Evolutionary conservation across 768 basidiomycete genomes (phyloP), one percentile per base, ranked within the genome.

Genomic region (Suillus alpinus): DNA sequence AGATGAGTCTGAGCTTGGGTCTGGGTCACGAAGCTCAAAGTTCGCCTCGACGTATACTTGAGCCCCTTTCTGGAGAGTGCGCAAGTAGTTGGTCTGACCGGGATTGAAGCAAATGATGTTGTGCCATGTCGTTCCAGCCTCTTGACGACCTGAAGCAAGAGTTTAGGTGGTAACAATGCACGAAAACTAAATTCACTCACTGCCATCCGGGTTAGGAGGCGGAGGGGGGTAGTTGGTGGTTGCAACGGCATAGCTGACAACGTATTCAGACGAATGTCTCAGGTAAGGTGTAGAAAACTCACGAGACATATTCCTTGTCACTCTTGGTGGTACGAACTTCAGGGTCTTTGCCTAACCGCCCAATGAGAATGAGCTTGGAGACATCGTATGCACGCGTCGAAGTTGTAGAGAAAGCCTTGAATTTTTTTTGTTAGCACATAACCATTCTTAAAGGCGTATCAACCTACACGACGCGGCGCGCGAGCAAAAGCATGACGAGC

Each of bases 11-110:
- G 89, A 84, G 41, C 76, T 79, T 6, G 80, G 73, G 43, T 89
- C 88, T 9, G 91, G 83, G 61, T 93, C 89, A 41, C 87, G 83
- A 26, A 94, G 72, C 72, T 93, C 91, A 62, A 82, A 93, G 65
- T 78, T 80, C 32, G 92, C 87, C 72, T 95, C 93, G 39, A 91
- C 92, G 62, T 86, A 94, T 18, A 95, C 92, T 60, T 78, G 85
- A 53, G 83, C 76, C 6, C 93, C 93, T 64, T 90, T 91, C 66
- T 74, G 81, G 43, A 95, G 70, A 46, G 75, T 84, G 61, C 76
- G 79, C 39, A 95, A 82, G 67, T 83, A 91, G 61, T 78, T 84
- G 65, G 87, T 87, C n/a, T 84, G 67, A 43, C 47, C 4, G 8
- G 85, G 80, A n/a, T 76, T 76, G 79, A 94, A 94, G 29, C 88